Evolutionary conservation across 805 yeast species (phyloP).

Genomic region (Saccharomycopsis fodiens): DNA sequence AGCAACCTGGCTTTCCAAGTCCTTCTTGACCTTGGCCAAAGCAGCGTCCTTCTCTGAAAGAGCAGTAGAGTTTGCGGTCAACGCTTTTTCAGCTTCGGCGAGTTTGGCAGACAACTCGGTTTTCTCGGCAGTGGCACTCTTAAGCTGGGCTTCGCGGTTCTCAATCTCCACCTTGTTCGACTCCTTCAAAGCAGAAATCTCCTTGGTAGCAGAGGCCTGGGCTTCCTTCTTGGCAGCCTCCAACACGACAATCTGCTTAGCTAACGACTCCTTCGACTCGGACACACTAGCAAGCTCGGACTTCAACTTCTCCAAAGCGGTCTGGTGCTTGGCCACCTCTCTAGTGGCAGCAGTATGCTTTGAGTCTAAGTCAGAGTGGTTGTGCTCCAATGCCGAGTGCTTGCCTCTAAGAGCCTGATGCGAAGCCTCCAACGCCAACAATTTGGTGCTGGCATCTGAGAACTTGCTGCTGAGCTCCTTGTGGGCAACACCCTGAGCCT

Average conservation of each 20-base stretch:
- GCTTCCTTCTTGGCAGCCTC: background rate
- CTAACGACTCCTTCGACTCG: background rate
- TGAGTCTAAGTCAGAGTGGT: background rate
- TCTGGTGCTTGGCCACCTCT: background rate
- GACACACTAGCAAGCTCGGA: background rate
- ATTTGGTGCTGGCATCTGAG: conserved; percentile 10
- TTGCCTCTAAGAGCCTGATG: conserved; percentile 3
- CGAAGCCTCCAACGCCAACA: conserved; percentile 3
- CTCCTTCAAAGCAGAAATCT: background rate
- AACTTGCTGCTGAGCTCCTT: conserved; percentile 7
- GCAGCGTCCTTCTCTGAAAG: background rate
- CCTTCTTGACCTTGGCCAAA: background rate
- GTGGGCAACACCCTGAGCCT: background rate
- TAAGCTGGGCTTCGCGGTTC: background rate
- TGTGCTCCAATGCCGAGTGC: background rate
- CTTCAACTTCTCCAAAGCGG: background rate
- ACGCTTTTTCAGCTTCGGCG: background rate
- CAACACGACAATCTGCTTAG: background rate
- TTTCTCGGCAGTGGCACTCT: background rate
- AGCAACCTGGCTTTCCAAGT: background rate
- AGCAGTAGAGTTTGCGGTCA: background rate
- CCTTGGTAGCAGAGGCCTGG: background rate
- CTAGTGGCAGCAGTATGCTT: background rate
- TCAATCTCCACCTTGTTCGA: background rate
- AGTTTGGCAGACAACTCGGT: background rate